These are phyloP conservation scores for Solanum arcanum DNA, from an alignment of 257 asterid genomes.

Conservation along the genomic window DNA sequence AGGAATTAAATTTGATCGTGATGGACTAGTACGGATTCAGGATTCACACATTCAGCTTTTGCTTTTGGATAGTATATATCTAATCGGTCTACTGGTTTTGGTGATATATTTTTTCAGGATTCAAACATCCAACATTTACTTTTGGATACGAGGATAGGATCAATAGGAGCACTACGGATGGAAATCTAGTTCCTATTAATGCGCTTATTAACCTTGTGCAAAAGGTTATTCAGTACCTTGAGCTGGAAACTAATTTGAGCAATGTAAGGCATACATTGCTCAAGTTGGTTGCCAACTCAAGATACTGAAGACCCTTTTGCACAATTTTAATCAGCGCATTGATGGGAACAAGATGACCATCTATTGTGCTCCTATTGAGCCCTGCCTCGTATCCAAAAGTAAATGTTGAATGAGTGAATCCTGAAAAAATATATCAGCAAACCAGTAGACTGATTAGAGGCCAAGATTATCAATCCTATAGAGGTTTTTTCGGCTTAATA, in stretches of 20 bases:
- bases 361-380: too few species aligned
- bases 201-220: conserved; percentile 78
- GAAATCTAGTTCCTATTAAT: conserved; percentile 80
- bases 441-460: too few species aligned
- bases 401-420: too few species aligned
- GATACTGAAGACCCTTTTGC: too few species aligned
- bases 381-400: conserved; percentile 16
- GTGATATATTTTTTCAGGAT: conserved; percentile 40
- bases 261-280: conserved; percentile 26
- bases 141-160: conserved; percentile 87
- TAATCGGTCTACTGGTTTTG: background rate
- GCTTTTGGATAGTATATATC: background rate
- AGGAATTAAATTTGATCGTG: background rate
- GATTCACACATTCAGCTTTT: too few species aligned
- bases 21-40: background rate
- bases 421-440: too few species aligned
- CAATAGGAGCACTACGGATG: conserved; percentile 55
- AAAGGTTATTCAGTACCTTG: conserved; percentile 82
- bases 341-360: too few species aligned
- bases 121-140: conserved; percentile 70
- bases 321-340: too few species aligned
- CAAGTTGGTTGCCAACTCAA: too few species aligned
- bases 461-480: too few species aligned
- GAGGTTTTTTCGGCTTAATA: too few species aligned
- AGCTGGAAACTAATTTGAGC: conserved; percentile 70